phyloP scores from a whole-genome alignment of 257 asterid genomes.

The Orobanche coerulescens region DNA sequence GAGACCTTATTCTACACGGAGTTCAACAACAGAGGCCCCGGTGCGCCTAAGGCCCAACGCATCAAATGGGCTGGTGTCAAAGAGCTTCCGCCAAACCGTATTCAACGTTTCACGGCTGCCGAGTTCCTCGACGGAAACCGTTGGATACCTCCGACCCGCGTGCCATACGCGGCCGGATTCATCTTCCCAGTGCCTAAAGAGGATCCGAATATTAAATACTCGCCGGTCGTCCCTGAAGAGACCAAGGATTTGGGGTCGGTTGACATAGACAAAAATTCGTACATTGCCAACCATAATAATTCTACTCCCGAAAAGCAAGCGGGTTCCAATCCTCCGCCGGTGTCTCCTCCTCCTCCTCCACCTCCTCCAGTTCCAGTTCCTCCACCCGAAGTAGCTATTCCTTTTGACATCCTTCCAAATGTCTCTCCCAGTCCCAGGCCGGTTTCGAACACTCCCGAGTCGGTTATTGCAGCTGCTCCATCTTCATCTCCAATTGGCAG shows the following conservation, averaged over 20 bases:
- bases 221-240: constrained; percentile 56
- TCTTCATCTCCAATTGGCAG: background rate
- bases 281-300: background rate
- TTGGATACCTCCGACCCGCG: constrained; percentile 40
- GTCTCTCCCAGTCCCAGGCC: background rate
- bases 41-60: constrained; percentile 43
- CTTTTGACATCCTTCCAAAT: background rate
- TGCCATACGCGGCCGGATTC: constrained; percentile 48
- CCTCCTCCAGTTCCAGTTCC: background rate
- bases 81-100: constrained; percentile 46
- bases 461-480: background rate
- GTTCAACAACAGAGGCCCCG: constrained; percentile 74
- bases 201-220: constrained; percentile 40
- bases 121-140: constrained; percentile 43
- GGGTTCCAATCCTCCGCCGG: background rate
- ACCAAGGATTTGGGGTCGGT: constrained; percentile 44
- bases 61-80: constrained; percentile 60
- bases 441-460: background rate
- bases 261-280: constrained; percentile 12
- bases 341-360: background rate
- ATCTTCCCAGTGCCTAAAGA: constrained; percentile 46
- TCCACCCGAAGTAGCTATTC: background rate
- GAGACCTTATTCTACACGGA: constrained; percentile 58
- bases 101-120: constrained; percentile 46
- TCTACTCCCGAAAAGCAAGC: background rate